A percentile compares a stretch with the other conserved stretches of the same genome.
Conservation (phyloP, 2,329 filamentous ascomycete species). For the Pseudopithomyces maydicus region DNA sequence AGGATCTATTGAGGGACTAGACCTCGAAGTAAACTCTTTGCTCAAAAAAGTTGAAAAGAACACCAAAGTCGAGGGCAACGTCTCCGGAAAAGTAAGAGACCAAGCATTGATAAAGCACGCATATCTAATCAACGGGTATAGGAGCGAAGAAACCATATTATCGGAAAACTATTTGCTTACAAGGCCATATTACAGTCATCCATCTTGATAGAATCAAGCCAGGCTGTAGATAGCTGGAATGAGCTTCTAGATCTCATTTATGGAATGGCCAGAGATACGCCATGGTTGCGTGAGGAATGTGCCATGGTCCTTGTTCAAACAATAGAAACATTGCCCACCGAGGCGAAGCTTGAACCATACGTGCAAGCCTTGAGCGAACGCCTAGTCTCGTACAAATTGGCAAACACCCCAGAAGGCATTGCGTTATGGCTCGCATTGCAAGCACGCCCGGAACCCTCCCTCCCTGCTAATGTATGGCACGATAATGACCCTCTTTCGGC, state of each 20-base stretch:
- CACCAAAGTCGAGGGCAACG: constrained; percentile 58
- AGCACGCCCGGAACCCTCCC: constrained; percentile 65
- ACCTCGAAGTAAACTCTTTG: constrained; percentile 48
- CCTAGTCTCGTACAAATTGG: constrained; percentile 68
- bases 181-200: constrained; percentile 83
- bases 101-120: too few relatives aligned
- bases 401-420: constrained; percentile 84
- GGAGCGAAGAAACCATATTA: constrained; percentile 83
- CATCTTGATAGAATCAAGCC: constrained; percentile 66
- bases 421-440: constrained; percentile 81
- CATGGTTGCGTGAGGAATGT: constrained; percentile 88
- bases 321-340: constrained; percentile 59
- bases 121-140: constrained; percentile 53
- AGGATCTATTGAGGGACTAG: constrained; percentile 36
- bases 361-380: constrained; percentile 67
- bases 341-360: constrained; percentile 57
- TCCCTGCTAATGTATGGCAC: constrained; percentile 75
- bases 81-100: constrained; percentile 57
- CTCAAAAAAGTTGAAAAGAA: constrained; percentile 59
- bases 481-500: constrained; percentile 72
- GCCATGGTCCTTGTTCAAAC: constrained; percentile 80
- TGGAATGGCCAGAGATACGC: constrained; percentile 77
- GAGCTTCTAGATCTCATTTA: constrained; percentile 74
- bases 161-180: constrained; percentile 85
- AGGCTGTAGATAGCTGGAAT: constrained; percentile 63